Evolutionary conservation across 352 stramenopile species (phyloP).

Genomic region (Nothophytophthora sp.): DNA sequence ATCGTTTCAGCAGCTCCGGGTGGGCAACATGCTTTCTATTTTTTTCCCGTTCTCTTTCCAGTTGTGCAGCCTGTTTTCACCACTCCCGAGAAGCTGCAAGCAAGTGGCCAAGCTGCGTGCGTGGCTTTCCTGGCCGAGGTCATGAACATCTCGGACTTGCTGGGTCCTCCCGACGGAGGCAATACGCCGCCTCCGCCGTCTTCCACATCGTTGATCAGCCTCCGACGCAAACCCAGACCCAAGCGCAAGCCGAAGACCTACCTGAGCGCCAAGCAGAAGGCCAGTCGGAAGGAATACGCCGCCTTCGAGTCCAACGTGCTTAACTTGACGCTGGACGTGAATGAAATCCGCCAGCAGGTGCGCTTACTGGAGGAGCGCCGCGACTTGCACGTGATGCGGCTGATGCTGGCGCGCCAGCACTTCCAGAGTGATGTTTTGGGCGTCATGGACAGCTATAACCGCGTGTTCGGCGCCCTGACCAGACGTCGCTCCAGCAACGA

Average conservation of each 20-base stretch:
- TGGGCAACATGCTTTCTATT: no score
- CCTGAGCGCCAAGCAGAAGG: slow-evolving; percentile 12
- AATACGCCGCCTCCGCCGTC: not conserved
- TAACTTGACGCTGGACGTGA: slow-evolving; percentile 33
- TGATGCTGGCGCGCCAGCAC: slow-evolving; percentile 6
- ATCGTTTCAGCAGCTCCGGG: no score
- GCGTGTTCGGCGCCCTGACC: slow-evolving; percentile 10
- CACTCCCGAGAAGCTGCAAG: no score
- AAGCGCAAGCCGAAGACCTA: slow-evolving; percentile 12
- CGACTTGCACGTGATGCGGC: slow-evolving; percentile 6
- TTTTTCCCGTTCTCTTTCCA: no score
- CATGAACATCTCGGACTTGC: slow-evolving; percentile 4
- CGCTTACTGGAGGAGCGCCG: slow-evolving; percentile 10
- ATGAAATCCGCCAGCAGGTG: slow-evolving; percentile 21
- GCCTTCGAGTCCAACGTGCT: slow-evolving; percentile 15
- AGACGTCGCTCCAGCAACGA: slow-evolving; percentile 3
- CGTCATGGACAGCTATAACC: slow-evolving; percentile 15
- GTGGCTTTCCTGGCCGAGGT: not conserved
- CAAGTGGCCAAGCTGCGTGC: not conserved
- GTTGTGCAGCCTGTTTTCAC: not conserved
- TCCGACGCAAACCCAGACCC: not conserved
- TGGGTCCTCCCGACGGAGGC: not conserved
- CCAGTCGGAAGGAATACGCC: slow-evolving; percentile 13
- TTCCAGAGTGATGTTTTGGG: slow-evolving; percentile 8
- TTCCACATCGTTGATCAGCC: not conserved